Evolutionary conservation across 768 basidiomycete genomes (phyloP), one percentile per base, ranked within the genome.

Genomic region (Auriscalpium orientale): DNA sequence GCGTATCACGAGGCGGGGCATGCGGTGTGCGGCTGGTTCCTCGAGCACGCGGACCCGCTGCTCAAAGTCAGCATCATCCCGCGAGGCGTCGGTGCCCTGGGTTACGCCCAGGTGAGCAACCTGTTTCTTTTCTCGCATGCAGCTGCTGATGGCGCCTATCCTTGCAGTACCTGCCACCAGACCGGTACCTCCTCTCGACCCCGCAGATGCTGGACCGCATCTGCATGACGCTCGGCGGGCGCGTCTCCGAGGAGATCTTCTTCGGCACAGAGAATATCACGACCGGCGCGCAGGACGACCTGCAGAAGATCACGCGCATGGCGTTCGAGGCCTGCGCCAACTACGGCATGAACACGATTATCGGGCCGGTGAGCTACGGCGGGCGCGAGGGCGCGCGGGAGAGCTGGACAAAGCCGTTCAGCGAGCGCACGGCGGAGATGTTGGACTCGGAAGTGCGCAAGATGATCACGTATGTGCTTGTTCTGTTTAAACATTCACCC

Each of bases 1-100:
- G 97, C 97, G 8, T 98, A 98, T 69, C 97, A 99, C 67, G 97
- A 99, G 76, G 97, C 97, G 21, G 97, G 97, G 5, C 97, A 99
- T 71, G 97, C 97, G 20, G 87, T 98, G 46, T 95, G 91, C 66
- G 97, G 97, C 4, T 99, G 97, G 97, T 98, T 90, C 79, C 75
- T 99, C 62, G 93, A 98, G 72, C 91, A 95, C 61, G 97, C 97
- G 46, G 94, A 98, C 67, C 95, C 95, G 38, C 73, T 98, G 49
- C 81, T 98, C 60, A 98, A 99, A 72, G 97, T 99, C 56, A 95
- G 91, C 71, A 99, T 99, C 70, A 98, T 99, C 59, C 97, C 97
- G 44, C 83, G 95, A 62, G 97, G 97, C 52, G 86, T 91, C 50
- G 97, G 95, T 37, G 93, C 95, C 21, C 77, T 99, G 43, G 95